Conservation (phyloP, 1,284 basidiomycete genomes). For the Baeospora myosura region DNA sequence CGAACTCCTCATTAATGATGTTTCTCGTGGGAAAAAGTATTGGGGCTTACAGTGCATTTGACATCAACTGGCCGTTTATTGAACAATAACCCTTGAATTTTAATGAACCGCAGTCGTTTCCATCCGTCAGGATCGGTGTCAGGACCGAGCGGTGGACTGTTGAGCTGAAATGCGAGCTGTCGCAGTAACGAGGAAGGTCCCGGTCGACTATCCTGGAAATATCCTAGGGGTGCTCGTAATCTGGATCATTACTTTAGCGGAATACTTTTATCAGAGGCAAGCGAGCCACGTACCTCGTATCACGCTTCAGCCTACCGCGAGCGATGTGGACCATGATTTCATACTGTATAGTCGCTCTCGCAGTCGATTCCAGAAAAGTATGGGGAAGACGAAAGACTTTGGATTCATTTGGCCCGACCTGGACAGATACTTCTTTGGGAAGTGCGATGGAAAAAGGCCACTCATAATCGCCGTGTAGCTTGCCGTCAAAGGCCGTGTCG, state of each 20-base stretch:
- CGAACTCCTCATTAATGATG: background rate
- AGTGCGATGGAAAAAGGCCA: slow-evolving; percentile 3
- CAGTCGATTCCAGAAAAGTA: background rate
- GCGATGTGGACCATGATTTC: background rate
- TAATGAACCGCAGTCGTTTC: background rate
- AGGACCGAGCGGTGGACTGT: slow-evolving; percentile 3
- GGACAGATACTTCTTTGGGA: background rate
- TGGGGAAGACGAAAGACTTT: background rate
- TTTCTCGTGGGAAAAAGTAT: background rate
- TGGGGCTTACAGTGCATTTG: background rate
- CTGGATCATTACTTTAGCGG: background rate
- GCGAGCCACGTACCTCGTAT: slow-evolving; percentile 1
- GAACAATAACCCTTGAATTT: slow-evolving; percentile 1
- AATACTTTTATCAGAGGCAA: background rate
- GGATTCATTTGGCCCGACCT: background rate
- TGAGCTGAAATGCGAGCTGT: slow-evolving; percentile 1
- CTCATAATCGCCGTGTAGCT: background rate
- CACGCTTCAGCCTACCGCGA: background rate
- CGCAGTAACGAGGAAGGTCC: slow-evolving; percentile 1
- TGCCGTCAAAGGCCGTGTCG: background rate
- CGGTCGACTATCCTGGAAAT: slow-evolving; percentile 1
- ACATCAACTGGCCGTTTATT: background rate
- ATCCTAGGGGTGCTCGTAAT: slow-evolving; percentile 1
- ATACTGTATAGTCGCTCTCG: slow-evolving; percentile 1
- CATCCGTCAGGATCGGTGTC: slow-evolving; percentile 6